Evolutionary conservation across 139 green algal species (phyloP).

Genomic region (Astrephomene gubernaculifera): DNA sequence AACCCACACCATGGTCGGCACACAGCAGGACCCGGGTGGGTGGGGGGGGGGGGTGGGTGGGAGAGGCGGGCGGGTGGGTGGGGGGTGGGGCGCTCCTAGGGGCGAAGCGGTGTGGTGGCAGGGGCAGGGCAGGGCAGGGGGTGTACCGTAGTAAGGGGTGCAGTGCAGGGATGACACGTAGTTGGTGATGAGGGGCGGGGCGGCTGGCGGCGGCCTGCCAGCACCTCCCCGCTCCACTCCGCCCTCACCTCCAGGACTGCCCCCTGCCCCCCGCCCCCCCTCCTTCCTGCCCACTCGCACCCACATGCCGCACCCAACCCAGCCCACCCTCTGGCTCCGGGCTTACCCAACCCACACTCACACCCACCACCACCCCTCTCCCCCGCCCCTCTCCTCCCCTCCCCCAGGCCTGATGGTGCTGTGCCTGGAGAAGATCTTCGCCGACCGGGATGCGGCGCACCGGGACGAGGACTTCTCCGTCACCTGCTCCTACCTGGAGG

Average conservation of each 20-base stretch:
- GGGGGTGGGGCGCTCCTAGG: neutral
- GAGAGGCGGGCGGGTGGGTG: neutral
- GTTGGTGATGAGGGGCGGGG: too few species aligned
- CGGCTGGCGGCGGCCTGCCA: too few species aligned
- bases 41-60: neutral
- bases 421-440: conserved; percentile 81
- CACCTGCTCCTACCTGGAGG: conserved; percentile 79
- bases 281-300: neutral
- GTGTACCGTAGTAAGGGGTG: too few species aligned
- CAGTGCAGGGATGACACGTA: too few species aligned
- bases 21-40: conserved; percentile 12
- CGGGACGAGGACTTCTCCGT: conserved; percentile 67
- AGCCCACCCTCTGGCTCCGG: neutral
- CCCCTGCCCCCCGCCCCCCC: too few species aligned
- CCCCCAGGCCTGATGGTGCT: conserved; percentile 86
- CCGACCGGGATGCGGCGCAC: conserved; percentile 55
- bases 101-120: too few species aligned
- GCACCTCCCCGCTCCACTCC: too few species aligned
- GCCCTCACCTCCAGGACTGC: neutral
- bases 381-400: neutral
- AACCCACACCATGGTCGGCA: conserved; percentile 80
- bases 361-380: neutral
- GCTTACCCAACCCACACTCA: neutral
- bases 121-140: too few species aligned
- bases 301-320: neutral